Base-by-base conservation (phyloP, 2,329 filamentous ascomycete genomes). In the Colletotrichum gloeosporioides region DNA sequence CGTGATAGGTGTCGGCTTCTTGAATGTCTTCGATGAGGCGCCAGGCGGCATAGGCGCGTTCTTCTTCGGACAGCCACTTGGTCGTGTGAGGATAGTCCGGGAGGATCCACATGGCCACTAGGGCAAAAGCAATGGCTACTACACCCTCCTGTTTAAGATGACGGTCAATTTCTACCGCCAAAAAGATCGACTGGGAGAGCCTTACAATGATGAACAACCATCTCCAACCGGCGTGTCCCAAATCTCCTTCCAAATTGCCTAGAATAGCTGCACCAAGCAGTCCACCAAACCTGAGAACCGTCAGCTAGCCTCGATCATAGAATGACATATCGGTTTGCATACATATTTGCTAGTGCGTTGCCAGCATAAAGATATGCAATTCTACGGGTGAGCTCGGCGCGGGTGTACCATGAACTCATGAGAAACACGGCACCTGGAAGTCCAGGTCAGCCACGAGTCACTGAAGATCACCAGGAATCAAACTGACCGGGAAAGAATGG, bases 71-170 rank as follows among this genome's bases (percentile, higher is more conserved):
- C 0, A 92, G 80, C 90, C 90, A 92, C 29, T 82, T 84, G 0
- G 90, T 90, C 1, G 87, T 90, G 59, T 86, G 83, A 2, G 90
- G 90, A 18, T 90, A 91, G 78, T 92, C 87, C 0, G 90, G 90
- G 0, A 92, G 82, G 32, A 84, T 78, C 39, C 87, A 82, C 4
- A 78, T 77, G 5, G 85, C 80, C 1, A 82, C 32, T 2, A 86
- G 76, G 1, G 86, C 82, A 22, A 83, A 80, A 6, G 83, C 76
- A 77, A 90, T 78, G 69, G 87, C 86, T 22, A 86, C 82, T 13
- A 86, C 84, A 1, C 83, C 84, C 66, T 88, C 86, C 82, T 82
- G 62, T 32, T 39, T 6, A 22, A 18, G 18, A 34, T 31, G n/a
- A 22, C 32, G n/a, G 7, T 31, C 29, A 32, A 27, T 62, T 39